phyloP scores from a whole-genome alignment of 2,329 filamentous ascomycete species.

The Arthrobotrys megalospora region DNA sequence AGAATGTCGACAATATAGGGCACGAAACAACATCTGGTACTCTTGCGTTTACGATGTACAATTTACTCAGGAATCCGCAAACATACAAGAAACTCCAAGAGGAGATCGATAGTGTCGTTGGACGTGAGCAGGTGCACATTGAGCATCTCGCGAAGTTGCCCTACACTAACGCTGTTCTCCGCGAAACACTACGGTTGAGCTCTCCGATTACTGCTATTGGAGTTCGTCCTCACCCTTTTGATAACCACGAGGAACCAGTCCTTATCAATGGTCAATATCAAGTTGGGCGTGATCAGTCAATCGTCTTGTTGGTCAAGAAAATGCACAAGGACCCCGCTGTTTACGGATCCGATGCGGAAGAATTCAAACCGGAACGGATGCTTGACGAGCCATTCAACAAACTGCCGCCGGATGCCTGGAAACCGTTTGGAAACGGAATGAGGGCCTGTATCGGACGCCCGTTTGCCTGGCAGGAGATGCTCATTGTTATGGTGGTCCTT shows the following conservation, averaged over 20 bases:
- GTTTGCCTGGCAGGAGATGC: constrained; percentile 82
- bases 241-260: constrained; percentile 69
- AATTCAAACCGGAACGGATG: constrained; percentile 81
- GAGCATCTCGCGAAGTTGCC: constrained; percentile 77
- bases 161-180: constrained; percentile 77
- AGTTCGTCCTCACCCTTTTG: constrained; percentile 71
- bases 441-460: constrained; percentile 80
- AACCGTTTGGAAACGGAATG: constrained; percentile 81
- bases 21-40: constrained; percentile 81
- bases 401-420: constrained; percentile 76
- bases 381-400: constrained; percentile 78
- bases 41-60: constrained; percentile 77
- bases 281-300: constrained; percentile 71
- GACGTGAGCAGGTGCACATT: constrained; percentile 73
- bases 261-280: constrained; percentile 75
- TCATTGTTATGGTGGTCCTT: constrained; percentile 75
- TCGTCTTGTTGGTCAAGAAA: constrained; percentile 71
- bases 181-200: constrained; percentile 77
- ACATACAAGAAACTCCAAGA: constrained; percentile 75
- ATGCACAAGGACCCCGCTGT: constrained; percentile 76
- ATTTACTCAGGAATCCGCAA: constrained; percentile 76
- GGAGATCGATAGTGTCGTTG: constrained; percentile 78
- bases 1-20: constrained; percentile 66
- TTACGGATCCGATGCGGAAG: constrained; percentile 76
- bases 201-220: constrained; percentile 75